phyloP scores from a whole-genome alignment of 106 monocot species.

The Allium cepa region DNA sequence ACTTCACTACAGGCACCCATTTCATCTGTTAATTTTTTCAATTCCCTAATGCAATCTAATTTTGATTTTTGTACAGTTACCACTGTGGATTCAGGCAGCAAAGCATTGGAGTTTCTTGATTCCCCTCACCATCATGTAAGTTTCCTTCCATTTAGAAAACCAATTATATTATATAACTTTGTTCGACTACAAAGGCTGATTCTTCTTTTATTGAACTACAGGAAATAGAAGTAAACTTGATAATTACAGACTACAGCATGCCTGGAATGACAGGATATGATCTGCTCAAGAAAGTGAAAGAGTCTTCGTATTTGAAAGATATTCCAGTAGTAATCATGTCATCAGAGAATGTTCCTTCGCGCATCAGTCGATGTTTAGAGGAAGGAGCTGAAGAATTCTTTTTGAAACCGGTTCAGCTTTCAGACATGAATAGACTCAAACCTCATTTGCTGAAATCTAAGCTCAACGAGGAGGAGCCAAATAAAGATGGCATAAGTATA shows the following conservation, averaged over 20 bases:
- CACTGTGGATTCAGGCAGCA: constrained; percentile 23
- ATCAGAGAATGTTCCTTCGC: constrained; percentile 80
- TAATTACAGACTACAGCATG: constrained; percentile 88
- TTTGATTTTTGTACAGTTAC: constrained; percentile 9
- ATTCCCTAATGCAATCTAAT: neutral
- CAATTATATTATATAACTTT: neutral
- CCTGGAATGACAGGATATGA: constrained; percentile 96
- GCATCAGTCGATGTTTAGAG: constrained; percentile 36
- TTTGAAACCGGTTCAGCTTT: constrained; percentile 67
- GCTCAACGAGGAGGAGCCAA: constrained; percentile 19
- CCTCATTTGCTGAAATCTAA: constrained; percentile 67
- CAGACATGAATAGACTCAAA: constrained; percentile 55
- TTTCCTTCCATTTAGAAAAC: neutral
- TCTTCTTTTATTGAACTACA: neutral
- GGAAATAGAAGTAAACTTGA: constrained; percentile 43
- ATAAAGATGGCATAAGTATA: neutral
- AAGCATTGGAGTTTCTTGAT: constrained; percentile 17
- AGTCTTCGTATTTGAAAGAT: constrained; percentile 60
- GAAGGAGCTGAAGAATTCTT: constrained; percentile 45
- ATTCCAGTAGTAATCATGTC: constrained; percentile 96
- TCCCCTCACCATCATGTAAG: constrained; percentile 12
- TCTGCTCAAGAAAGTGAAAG: constrained; percentile 83
- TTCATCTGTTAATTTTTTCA: neutral
- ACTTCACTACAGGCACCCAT: neutral
- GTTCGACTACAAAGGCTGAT: neutral